Evolutionary conservation across 768 basidiomycete species (phyloP).

Genomic region (Obba rivulosa): DNA sequence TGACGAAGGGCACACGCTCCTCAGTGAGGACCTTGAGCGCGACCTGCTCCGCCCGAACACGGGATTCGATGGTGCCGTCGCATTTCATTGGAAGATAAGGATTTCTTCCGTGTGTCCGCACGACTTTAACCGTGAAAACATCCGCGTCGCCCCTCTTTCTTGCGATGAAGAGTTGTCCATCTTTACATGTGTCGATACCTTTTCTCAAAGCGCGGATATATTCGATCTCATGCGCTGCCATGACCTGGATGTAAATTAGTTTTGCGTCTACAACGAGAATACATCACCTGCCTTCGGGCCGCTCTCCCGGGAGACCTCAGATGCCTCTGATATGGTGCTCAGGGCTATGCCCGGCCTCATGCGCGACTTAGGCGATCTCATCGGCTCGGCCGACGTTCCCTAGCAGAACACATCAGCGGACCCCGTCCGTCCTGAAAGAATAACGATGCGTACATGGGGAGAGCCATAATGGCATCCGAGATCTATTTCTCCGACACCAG

Average conservation of each 20-base stretch:
- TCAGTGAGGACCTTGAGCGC: constrained; percentile 32
- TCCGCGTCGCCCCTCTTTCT: constrained; percentile 4
- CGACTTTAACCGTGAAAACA: constrained; percentile 12
- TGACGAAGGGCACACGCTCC: constrained; percentile 32
- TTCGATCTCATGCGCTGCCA: constrained; percentile 11
- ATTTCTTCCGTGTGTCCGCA: constrained; percentile 5
- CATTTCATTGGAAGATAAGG: too few species aligned
- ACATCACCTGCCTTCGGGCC: neutral
- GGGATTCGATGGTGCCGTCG: neutral
- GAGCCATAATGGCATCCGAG: too few species aligned
- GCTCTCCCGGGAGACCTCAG: constrained; percentile 1
- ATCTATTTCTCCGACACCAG: too few species aligned
- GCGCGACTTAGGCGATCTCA: neutral
- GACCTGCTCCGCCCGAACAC: constrained; percentile 24
- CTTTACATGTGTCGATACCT: neutral
- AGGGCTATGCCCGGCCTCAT: constrained; percentile 8
- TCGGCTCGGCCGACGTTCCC: constrained; percentile 14
- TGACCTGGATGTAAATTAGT: neutral
- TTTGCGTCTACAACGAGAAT: neutral
- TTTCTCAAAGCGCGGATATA: constrained; percentile 1
- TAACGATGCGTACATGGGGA: too few species aligned
- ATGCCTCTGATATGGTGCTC: constrained; percentile 10
- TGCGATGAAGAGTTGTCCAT: constrained; percentile 7
- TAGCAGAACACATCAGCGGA: too few species aligned
- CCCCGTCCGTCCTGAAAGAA: too few species aligned